Evolutionary conservation across 805 yeast species (phyloP), one percentile per base, ranked within the genome.

Genomic region (Vanderwaltozyma tropicalis): DNA sequence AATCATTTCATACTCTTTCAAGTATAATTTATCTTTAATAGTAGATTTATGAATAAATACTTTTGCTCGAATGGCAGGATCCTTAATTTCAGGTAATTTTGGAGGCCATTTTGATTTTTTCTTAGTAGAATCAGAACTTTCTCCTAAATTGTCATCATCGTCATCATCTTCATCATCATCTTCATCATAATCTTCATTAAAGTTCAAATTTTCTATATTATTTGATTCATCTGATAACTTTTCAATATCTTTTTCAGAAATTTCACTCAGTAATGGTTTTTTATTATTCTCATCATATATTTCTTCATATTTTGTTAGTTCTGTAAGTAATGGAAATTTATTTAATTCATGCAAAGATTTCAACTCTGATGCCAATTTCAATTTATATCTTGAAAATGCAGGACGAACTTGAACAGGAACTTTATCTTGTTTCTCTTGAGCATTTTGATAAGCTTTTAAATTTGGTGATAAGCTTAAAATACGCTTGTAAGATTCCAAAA

Each of bases 1-100:
- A 19, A 80, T 63, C 37, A 72, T 64, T 45, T 80, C 89, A 4
- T 62, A 57, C 35, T 69, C 73, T n/a, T 74, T 63, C 34, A 79
- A 57, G 45, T 73, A 74, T 5, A 72, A 56, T 43, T 73, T 72
- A 45, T 72, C 74, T 42, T 78, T 75, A 13, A 79, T 70, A 3
- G 74, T 64, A 0, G 96, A 87, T 47, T 78, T 78, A 57, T 89
- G 96, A 20, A 80, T 74, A 53, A 88, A 89, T 0, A 86, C 95
- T 36, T 81, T 70, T 6, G 78, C 75, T 43, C 69, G 66, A 10
- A 87, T 69, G 3, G 66, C 66, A 1, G 72, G 71, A 50, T 80
- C 72, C 6, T 66, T 57, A 29, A 89, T 82, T 22, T 57, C 59
- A 0, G 96, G 96, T 14, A 87, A 58, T 10, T 66, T 67, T 1